Base-by-base conservation (phyloP, 2,329 filamentous ascomycete genomes). In the Leptographium lundbergii region DNA sequence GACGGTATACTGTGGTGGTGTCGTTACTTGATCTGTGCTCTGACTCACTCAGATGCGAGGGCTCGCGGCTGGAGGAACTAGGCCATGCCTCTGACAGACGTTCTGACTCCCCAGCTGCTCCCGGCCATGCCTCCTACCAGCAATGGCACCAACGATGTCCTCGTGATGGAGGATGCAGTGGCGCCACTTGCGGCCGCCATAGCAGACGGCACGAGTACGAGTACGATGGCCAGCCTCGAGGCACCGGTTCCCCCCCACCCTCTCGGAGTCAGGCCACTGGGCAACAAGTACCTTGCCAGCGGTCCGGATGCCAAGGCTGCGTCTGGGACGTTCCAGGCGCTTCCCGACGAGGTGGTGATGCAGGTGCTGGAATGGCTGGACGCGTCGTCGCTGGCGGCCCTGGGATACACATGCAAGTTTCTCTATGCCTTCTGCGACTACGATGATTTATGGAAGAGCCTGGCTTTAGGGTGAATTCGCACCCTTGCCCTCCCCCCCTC, bases 401-500 rank as follows among this genome's bases (percentile, higher is more conserved):
- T 97, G 50, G 89, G 90, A 10, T 81, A 81, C 59, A 88, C 91
- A 6, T 96, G 91, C 76, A 89, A 85, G 69, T 91, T 89, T 57
- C 74, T 97, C 19, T 92, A 91, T 76, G 91, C 91, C 1, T 95
- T 92, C 69, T 88, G 86, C 58, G 79, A 86, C 56, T 83, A 83
- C 54, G 92, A 96, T 63, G 92, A 97, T 66, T 71, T 96, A 42
- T 97, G 92, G 92, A 91, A 94, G 71, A 72, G 84, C 22, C 72
- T 96, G 24, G 95, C 92, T 67, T 78, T 95, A 63, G 81, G 84
- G 91, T 96, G 36, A 39, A 39, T 39, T 6, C 14, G 14, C 36
- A 36, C 34, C 34, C 6, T 36, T 36, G 34, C 34, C 34, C 34
- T 13, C 36, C 36, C 36, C 3, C 9, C 14, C 36, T 6, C 9